Evolutionary conservation across 2,329 filamentous ascomycete species (phyloP).

Genomic region (Dothidotthia symphoricarpi): DNA sequence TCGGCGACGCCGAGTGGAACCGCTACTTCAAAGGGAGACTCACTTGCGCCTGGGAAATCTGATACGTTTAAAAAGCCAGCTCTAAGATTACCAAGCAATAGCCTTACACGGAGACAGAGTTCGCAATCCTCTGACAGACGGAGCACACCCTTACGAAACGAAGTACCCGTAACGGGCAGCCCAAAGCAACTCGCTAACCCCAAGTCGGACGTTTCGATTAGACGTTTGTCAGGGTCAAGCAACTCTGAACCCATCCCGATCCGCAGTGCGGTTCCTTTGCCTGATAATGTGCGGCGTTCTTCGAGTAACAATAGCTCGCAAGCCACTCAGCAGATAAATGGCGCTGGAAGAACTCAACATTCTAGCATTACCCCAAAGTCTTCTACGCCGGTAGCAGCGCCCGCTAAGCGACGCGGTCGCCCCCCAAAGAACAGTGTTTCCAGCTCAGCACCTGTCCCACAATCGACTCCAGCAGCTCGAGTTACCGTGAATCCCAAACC

Average conservation of each 20-base stretch:
- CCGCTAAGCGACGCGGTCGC: too few species aligned
- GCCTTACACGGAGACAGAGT: neutral
- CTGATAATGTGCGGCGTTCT: conserved; percentile 2
- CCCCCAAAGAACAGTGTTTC: too few species aligned
- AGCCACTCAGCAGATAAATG: conserved; percentile 1
- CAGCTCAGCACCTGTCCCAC: too few species aligned
- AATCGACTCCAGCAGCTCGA: too few species aligned
- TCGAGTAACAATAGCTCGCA: conserved; percentile 2
- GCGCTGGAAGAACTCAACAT: too few species aligned
- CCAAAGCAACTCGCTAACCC: too few species aligned
- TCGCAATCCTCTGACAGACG: neutral
- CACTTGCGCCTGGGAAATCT: neutral
- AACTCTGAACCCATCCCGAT: too few species aligned
- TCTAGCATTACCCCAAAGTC: too few species aligned
- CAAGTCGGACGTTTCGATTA: too few species aligned
- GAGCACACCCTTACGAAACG: conserved; percentile 2
- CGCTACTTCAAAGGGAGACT: neutral
- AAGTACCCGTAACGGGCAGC: conserved; percentile 1
- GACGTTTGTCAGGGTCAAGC: too few species aligned
- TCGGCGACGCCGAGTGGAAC: neutral
- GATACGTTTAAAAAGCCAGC: conserved; percentile 8
- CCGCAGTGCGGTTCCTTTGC: neutral
- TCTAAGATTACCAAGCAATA: neutral
- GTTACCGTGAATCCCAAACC: too few species aligned
- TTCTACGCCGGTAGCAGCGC: too few species aligned